Conservation (phyloP, 75 land plant genomes). For the Larix kaempferi region DNA sequence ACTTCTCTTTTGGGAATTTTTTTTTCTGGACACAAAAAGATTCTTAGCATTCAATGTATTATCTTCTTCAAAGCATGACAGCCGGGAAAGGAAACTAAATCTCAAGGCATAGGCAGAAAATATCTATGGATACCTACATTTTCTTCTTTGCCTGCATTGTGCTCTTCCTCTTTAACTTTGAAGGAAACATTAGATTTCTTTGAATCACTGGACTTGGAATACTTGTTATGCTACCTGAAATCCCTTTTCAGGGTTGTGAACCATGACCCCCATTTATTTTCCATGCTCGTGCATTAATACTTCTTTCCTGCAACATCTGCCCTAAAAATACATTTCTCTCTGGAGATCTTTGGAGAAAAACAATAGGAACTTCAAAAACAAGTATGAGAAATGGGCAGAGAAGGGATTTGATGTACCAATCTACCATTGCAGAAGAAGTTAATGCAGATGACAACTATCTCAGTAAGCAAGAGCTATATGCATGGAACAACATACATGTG, state of each 20-base stretch:
- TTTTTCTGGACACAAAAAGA: slow-evolving; percentile 19
- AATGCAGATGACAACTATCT: no score
- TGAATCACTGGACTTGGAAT: slow-evolving; percentile 16
- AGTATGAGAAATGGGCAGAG: no score
- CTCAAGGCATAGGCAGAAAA: background rate
- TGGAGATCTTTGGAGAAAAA: background rate
- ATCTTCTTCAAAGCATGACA: background rate
- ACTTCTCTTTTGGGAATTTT: slow-evolving; percentile 13
- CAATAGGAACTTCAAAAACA: no score
- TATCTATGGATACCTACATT: slow-evolving; percentile 15
- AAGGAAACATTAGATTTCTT: background rate
- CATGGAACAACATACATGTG: no score
- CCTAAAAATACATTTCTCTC: background rate
- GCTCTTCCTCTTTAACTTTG: slow-evolving; percentile 15
- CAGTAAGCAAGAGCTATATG: no score
- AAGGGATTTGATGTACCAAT: no score
- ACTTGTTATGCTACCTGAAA: slow-evolving; percentile 81
- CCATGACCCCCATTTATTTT: slow-evolving; percentile 72
- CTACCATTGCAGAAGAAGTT: no score
- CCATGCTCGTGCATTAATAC: slow-evolving; percentile 13
- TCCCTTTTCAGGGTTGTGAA: slow-evolving; percentile 86
- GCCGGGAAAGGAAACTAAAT: background rate
- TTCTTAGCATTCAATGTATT: background rate
- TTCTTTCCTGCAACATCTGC: background rate
- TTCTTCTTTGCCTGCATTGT: slow-evolving; percentile 34